A percentile compares a stretch with the other conserved stretches of the same genome.
Evolutionary conservation across 2,329 filamentous ascomycete species (phyloP).

Genomic region (Monilinia fructicola): DNA sequence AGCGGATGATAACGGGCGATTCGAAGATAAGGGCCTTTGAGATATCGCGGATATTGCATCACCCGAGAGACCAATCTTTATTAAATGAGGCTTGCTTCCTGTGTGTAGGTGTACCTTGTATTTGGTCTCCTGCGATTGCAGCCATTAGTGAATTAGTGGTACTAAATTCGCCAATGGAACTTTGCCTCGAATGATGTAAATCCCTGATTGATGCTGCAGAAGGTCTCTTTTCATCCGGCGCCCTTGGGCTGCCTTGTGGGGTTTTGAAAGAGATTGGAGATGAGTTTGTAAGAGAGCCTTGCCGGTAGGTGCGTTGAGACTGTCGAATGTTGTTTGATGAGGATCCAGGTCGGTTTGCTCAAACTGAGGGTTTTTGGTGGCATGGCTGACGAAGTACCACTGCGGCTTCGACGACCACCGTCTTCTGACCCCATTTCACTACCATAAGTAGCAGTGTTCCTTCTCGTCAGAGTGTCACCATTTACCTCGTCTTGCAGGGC

Average conservation of each 20-base stretch:
- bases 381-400: conserved; percentile 34
- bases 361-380: conserved; percentile 38
- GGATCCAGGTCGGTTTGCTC: conserved; percentile 37
- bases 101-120: conserved; percentile 43
- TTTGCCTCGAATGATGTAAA: conserved; percentile 78
- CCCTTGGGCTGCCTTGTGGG: conserved; percentile 42
- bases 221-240: conserved; percentile 53
- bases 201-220: conserved; percentile 82
- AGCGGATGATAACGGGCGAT: conserved; percentile 17
- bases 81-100: conserved; percentile 70
- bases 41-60: conserved; percentile 35
- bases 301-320: conserved; percentile 35
- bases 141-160: conserved; percentile 47
- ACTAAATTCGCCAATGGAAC: conserved; percentile 55
- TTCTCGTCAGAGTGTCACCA: conserved; percentile 49
- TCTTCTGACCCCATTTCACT: conserved; percentile 61
- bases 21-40: conserved; percentile 32
- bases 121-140: conserved; percentile 41
- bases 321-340: conserved; percentile 33
- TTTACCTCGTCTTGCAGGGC: conserved; percentile 83
- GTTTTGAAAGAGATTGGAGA: conserved; percentile 46
- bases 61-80: conserved; percentile 67
- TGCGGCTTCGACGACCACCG: conserved; percentile 47
- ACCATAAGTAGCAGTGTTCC: conserved; percentile 57
- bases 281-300: conserved; percentile 46